These are phyloP conservation scores for Geopyxis carbonaria DNA, from an alignment of 495 filamentous ascomycete species.

Conservation along the genomic window DNA sequence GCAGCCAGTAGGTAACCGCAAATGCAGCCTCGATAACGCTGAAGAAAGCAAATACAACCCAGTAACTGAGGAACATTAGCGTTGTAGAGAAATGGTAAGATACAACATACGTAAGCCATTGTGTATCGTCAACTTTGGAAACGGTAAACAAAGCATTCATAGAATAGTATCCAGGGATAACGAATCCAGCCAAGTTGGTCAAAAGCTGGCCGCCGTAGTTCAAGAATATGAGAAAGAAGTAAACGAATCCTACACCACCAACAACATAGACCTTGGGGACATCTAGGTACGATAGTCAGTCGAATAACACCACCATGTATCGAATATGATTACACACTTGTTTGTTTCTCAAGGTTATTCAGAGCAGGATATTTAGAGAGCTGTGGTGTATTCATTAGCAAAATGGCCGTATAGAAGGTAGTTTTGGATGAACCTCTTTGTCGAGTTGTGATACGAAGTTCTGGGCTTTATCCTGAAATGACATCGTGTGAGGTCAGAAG, in stretches of 20 bases:
- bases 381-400: conserved; percentile 31
- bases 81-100: neutral
- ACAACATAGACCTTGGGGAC: conserved; percentile 93
- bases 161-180: conserved; percentile 91
- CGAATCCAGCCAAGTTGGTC: conserved; percentile 88
- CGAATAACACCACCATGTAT: neutral
- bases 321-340: conserved; percentile 29
- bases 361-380: conserved; percentile 90
- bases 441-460: conserved; percentile 80
- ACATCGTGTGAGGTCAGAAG: conserved; percentile 42
- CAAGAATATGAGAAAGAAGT: conserved; percentile 98
- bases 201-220: conserved; percentile 96
- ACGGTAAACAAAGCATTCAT: conserved; percentile 73
- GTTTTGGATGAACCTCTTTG: conserved; percentile 62
- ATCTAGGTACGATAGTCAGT: conserved; percentile 3
- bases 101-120: conserved; percentile 49
- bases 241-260: conserved; percentile 64
- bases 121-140: conserved; percentile 74
- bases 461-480: conserved; percentile 85
- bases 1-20: conserved; percentile 97
- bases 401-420: neutral
- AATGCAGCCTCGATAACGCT: conserved; percentile 84
- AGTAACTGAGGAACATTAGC: conserved; percentile 39
- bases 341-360: conserved; percentile 94
- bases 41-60: conserved; percentile 89